Conservation (phyloP, 169 alveolate species). For the Cryptosporidium meleagridis region DNA sequence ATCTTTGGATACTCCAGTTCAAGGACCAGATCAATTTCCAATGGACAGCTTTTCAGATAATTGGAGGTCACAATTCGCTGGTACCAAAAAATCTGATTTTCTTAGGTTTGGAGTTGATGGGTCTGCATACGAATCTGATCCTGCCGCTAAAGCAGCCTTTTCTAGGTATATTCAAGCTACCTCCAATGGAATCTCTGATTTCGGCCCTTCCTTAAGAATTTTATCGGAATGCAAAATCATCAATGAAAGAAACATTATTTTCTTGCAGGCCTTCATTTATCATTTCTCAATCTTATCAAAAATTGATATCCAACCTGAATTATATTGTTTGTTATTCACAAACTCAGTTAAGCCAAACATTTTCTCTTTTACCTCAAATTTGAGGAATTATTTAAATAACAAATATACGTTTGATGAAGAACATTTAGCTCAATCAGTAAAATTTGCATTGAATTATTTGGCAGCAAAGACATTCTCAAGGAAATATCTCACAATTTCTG, state of each 20-base stretch:
- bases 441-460: not conserved
- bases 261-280: conserved; percentile 5
- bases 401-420: not conserved
- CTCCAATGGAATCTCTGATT: not conserved
- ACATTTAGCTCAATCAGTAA: not conserved
- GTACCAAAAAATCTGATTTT: not conserved
- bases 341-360: not conserved
- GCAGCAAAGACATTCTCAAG: conserved; percentile 8
- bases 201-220: not conserved
- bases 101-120: not conserved
- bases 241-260: not conserved
- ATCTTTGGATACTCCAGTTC: not conserved
- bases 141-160: not conserved
- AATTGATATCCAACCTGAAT: not conserved
- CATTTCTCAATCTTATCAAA: not conserved
- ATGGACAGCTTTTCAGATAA: no score
- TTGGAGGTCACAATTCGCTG: not conserved
- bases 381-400: not conserved
- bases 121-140: not conserved
- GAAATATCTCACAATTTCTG: not conserved
- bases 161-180: not conserved
- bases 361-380: not conserved
- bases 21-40: not conserved
- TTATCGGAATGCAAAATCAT: not conserved
- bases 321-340: conserved; percentile 10